phyloP scores from a whole-genome alignment of 495 filamentous ascomycete species.

The Penicillium fimorum region DNA sequence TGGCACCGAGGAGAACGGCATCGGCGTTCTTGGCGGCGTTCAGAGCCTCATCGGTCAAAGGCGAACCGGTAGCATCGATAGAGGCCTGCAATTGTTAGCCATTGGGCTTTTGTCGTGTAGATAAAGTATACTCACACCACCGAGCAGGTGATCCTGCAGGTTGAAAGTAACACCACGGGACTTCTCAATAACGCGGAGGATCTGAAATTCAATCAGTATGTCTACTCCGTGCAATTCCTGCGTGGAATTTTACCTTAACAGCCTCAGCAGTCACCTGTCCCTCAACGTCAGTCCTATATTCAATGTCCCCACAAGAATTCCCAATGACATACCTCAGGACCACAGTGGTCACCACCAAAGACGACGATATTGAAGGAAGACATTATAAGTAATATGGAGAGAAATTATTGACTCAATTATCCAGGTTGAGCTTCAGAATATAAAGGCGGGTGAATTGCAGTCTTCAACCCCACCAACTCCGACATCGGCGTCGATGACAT shows the following conservation, averaged over 20 bases:
- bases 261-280: slow-evolving; percentile 65
- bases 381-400: slow-evolving; percentile 32
- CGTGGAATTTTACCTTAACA: slow-evolving; percentile 64
- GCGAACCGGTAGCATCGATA: slow-evolving; percentile 75
- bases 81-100: slow-evolving; percentile 53
- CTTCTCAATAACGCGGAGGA: slow-evolving; percentile 72
- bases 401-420: slow-evolving; percentile 17
- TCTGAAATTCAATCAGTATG: slow-evolving; percentile 25
- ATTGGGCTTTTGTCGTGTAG: neutral
- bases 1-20: slow-evolving; percentile 89
- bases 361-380: slow-evolving; percentile 60
- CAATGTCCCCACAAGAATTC: slow-evolving; percentile 5
- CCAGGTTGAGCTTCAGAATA: slow-evolving; percentile 18
- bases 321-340: slow-evolving; percentile 72
- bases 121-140: slow-evolving; percentile 67
- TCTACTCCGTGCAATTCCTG: neutral
- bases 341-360: slow-evolving; percentile 88
- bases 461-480: slow-evolving; percentile 30
- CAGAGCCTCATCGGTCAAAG: slow-evolving; percentile 84
- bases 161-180: slow-evolving; percentile 73
- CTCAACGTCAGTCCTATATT: slow-evolving; percentile 8
- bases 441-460: slow-evolving; percentile 27
- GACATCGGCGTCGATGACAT: slow-evolving; percentile 28
- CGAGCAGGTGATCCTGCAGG: slow-evolving; percentile 87
- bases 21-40: slow-evolving; percentile 84